Conservation (phyloP, 1,284 basidiomycete species). For the Cystobasidiaceae sp. region DNA sequence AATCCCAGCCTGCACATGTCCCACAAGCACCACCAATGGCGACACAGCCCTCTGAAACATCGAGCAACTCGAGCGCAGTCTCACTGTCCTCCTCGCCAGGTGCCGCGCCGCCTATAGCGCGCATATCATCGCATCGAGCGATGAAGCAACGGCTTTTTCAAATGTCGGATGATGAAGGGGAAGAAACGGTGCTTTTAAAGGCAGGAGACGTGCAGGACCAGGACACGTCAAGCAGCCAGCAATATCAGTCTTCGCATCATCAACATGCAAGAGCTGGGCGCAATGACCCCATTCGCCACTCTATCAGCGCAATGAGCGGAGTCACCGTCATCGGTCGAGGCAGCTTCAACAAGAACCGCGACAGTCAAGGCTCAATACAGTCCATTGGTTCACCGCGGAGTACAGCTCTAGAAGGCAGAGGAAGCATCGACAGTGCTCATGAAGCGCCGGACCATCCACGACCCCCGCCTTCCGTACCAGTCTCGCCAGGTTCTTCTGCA, state of each 20-base stretch:
- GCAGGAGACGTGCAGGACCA: not conserved
- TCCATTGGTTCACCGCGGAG: conserved; percentile 4
- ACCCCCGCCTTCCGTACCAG: not conserved
- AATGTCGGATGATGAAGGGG: conserved; percentile 20
- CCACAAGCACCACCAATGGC: not conserved
- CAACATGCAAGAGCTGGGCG: conserved; percentile 7
- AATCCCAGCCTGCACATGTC: not conserved
- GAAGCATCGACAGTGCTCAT: not conserved
- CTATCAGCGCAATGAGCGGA: conserved; percentile 22
- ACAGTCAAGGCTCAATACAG: conserved; percentile 12
- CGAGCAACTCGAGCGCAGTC: too few species aligned
- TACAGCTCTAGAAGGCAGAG: not conserved
- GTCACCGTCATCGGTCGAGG: conserved; percentile 30
- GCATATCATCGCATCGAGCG: not conserved
- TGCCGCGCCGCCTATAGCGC: not conserved
- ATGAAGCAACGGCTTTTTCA: conserved; percentile 27
- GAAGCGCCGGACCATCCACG: too few species aligned
- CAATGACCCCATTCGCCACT: conserved; percentile 6
- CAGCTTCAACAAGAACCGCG: conserved; percentile 1
- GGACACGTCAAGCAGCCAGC: not conserved
- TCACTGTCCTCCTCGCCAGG: not conserved
- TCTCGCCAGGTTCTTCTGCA: not conserved
- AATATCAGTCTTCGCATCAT: not conserved
- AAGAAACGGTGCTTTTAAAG: not conserved
- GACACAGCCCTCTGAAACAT: not conserved